phyloP scores from a whole-genome alignment of 352 stramenopile species.

The Plasmopara viticola region DNA sequence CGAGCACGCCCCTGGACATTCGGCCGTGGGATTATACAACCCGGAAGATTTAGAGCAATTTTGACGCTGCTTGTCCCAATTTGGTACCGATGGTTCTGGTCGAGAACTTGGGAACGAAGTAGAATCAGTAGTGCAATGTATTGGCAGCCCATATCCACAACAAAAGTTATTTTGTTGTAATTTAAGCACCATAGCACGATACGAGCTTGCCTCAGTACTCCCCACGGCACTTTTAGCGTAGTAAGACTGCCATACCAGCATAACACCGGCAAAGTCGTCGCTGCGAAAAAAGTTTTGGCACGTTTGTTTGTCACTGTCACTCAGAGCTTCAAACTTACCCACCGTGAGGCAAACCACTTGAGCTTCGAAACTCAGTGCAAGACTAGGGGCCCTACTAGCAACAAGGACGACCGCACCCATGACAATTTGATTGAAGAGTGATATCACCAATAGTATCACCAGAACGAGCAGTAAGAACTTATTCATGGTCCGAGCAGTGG shows the following conservation, averaged over 20 bases:
- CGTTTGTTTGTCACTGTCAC: conserved; percentile 19
- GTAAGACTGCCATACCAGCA: conserved; percentile 72
- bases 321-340: conserved; percentile 41
- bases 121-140: conserved; percentile 40
- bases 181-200: conserved; percentile 48
- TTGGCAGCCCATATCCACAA: conserved; percentile 53
- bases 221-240: conserved; percentile 40
- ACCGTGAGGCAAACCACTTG: conserved; percentile 59
- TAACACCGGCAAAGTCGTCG: conserved; percentile 52
- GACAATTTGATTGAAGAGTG: conserved; percentile 58
- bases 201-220: conserved; percentile 16
- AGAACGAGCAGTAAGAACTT: conserved; percentile 65
- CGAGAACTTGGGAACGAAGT: conserved; percentile 42
- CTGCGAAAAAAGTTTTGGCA: conserved; percentile 52
- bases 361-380: conserved; percentile 24
- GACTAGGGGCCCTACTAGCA: conserved; percentile 17
- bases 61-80: conserved; percentile 24
- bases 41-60: conserved; percentile 21
- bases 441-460: conserved; percentile 36
- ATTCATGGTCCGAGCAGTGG: conserved; percentile 57
- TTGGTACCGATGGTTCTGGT: conserved; percentile 25
- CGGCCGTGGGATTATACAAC: conserved; percentile 40
- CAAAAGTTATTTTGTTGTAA: conserved; percentile 65
- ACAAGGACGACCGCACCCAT: conserved; percentile 49
- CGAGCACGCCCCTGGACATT: conserved; percentile 41